phyloP scores from a whole-genome alignment of 345 rosid species.

The Moringa oleifera region DNA sequence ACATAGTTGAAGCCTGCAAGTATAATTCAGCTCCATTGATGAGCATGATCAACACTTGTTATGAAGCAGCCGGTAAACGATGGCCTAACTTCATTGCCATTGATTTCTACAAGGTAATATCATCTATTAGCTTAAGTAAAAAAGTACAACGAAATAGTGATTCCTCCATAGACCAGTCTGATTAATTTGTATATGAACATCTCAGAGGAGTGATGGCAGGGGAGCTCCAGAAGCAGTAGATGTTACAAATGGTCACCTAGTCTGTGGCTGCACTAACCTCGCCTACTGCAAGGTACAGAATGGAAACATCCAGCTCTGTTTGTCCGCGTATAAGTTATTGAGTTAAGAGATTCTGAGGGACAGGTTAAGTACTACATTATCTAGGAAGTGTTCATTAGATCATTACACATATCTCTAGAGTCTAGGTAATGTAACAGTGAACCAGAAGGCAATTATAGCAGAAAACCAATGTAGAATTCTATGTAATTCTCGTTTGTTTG shows the following conservation, averaged over 20 bases:
- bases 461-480: neutral
- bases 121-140: neutral
- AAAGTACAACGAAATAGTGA: neutral
- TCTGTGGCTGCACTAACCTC: constrained; percentile 67
- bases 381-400: too few relatives aligned
- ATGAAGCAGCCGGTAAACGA: constrained; percentile 56
- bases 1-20: constrained; percentile 49
- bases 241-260: constrained; percentile 61
- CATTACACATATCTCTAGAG: too few relatives aligned
- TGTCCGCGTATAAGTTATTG: too few relatives aligned
- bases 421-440: neutral
- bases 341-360: too few relatives aligned
- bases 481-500: neutral
- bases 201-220: constrained; percentile 82
- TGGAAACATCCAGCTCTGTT: too few relatives aligned
- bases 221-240: constrained; percentile 78
- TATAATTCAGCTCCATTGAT: constrained; percentile 75
- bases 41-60: constrained; percentile 46
- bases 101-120: constrained; percentile 74
- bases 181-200: constrained; percentile 5
- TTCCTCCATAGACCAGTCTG: neutral
- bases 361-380: too few relatives aligned
- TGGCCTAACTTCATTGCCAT: constrained; percentile 97
- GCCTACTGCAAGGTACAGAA: constrained; percentile 67
- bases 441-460: neutral